Evolutionary conservation across 1,284 basidiomycete species (phyloP), one percentile per base, ranked within the genome.

Genomic region (Cryptococcus sp.): DNA sequence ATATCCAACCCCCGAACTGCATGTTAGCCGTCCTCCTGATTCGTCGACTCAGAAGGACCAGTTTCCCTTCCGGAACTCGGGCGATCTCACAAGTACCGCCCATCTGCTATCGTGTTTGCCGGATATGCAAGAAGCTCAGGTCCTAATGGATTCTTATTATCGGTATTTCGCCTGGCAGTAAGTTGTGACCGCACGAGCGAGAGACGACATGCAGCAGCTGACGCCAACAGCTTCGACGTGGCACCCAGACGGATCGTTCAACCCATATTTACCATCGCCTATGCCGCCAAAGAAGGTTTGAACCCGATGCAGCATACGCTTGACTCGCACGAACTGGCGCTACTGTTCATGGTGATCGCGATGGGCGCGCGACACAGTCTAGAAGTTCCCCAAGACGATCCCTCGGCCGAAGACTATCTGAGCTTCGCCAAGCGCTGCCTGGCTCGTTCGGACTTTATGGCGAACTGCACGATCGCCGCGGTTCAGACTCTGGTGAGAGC

Each of bases 331-430:
- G 58, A 65, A 33, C 57, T 71, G 4, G 66, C 63, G 0, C 53
- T 68, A 1, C 41, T 69, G 7, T 69, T 56, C 48, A 59, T 61
- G 18, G 57, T 66, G 37, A 47, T 71, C 12, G 69, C 69, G 1
- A 57, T 68, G 51, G 69, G 69, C 2, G 52, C 62, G 0, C 46
- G 69, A 48, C 57, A 68, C 54, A 68, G 61, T 44, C 59, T 66
- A 31, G 60, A 70, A 43, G 35, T 72, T 19, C 51, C 69, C 19
- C 58, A 64, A 12, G 53, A 70, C 42, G 60, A 68, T 45, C 51
- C 57, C 6, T 48, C 53, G 26, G 59, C 66, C 25, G 52, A 69
- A 51, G 62, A 65, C 14, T 62, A 65, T 53, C 28, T 59, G 14
- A 33, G 53, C 2, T 37, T 62, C 3, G 53, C 68, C 24, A 50